Percentiles rank a stretch among this genome's conserved stretches.
phyloP scores from a whole-genome alignment of 768 basidiomycete genomes.

The Rhizopogon vesiculosus region DNA sequence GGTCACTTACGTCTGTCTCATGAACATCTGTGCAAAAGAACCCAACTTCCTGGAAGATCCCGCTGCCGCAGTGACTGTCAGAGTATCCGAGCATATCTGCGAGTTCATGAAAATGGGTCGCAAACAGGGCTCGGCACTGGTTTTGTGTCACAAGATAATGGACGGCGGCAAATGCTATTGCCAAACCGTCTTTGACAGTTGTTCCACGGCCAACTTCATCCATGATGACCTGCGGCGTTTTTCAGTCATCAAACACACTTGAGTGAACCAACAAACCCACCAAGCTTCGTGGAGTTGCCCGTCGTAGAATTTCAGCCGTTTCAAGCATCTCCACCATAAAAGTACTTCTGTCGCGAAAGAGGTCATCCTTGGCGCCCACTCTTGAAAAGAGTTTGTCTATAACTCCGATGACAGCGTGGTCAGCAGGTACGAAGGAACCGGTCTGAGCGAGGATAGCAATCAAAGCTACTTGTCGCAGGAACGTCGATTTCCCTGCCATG shows the following conservation, averaged over 20 bases:
- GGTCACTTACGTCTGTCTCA: constrained; percentile 58
- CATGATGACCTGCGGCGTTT: constrained; percentile 80
- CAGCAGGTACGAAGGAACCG: constrained; percentile 92
- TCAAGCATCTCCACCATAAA: constrained; percentile 99
- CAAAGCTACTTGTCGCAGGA: constrained; percentile 87
- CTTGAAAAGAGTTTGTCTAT: constrained; percentile 93
- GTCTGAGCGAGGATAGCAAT: constrained; percentile 88
- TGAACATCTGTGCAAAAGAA: constrained; percentile 92
- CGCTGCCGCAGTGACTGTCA: constrained; percentile 33
- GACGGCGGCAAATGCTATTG: constrained; percentile 88
- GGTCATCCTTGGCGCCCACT: constrained; percentile 91
- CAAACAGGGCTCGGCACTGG: constrained; percentile 83
- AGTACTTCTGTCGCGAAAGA: constrained; percentile 90
- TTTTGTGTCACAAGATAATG: constrained; percentile 75
- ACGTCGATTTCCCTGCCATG: constrained; percentile 93
- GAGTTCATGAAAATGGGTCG: constrained; percentile 97
- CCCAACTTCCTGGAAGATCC: constrained; percentile 54
- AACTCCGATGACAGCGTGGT: constrained; percentile 72
- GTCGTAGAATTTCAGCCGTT: constrained; percentile 83
- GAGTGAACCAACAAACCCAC: constrained; percentile 38
- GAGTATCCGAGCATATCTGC: constrained; percentile 75
- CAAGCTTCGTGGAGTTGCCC: constrained; percentile 79
- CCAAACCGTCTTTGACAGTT: constrained; percentile 85
- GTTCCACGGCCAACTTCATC: constrained; percentile 99
- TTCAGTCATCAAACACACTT: background rate